Evolutionary conservation across 2,329 filamentous ascomycete genomes (phyloP).

Genomic region (Zymoseptoria pseudotritici): DNA sequence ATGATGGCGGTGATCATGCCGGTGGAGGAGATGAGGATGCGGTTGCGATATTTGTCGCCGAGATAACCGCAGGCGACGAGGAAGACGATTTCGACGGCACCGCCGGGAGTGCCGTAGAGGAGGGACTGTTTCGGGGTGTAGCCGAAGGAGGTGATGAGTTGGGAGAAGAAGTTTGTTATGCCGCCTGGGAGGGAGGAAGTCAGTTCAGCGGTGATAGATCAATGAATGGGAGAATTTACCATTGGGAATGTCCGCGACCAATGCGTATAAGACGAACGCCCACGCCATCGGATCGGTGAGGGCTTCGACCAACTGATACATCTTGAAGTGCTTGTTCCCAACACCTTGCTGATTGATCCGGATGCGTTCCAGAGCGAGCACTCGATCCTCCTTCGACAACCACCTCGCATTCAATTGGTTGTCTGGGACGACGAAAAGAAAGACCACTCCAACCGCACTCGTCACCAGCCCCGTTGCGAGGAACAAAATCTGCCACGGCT

Average conservation of each 20-base stretch:
- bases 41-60: slow-evolving; percentile 50
- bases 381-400: slow-evolving; percentile 58
- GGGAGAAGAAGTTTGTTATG: slow-evolving; percentile 54
- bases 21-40: slow-evolving; percentile 48
- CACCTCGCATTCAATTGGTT: slow-evolving; percentile 55
- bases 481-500: slow-evolving; percentile 58
- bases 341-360: slow-evolving; percentile 69
- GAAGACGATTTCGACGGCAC: slow-evolving; percentile 56
- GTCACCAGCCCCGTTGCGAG: slow-evolving; percentile 40
- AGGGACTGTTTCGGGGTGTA: slow-evolving; percentile 57
- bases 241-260: slow-evolving; percentile 52
- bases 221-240: slow-evolving; percentile 26
- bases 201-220: neutral
- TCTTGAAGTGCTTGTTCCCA: slow-evolving; percentile 43
- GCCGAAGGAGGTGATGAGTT: slow-evolving; percentile 56
- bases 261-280: slow-evolving; percentile 52
- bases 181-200: slow-evolving; percentile 31
- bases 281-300: slow-evolving; percentile 52
- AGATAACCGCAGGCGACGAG: slow-evolving; percentile 50
- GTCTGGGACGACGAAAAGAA: slow-evolving; percentile 47
- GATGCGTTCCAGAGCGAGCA: slow-evolving; percentile 63
- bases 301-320: slow-evolving; percentile 55
- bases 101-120: slow-evolving; percentile 58
- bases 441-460: slow-evolving; percentile 34
- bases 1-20: slow-evolving; percentile 50